Evolutionary conservation across 495 filamentous ascomycete species (phyloP), one percentile per base, ranked within the genome.

Genomic region (Amniculicola lignicola): DNA sequence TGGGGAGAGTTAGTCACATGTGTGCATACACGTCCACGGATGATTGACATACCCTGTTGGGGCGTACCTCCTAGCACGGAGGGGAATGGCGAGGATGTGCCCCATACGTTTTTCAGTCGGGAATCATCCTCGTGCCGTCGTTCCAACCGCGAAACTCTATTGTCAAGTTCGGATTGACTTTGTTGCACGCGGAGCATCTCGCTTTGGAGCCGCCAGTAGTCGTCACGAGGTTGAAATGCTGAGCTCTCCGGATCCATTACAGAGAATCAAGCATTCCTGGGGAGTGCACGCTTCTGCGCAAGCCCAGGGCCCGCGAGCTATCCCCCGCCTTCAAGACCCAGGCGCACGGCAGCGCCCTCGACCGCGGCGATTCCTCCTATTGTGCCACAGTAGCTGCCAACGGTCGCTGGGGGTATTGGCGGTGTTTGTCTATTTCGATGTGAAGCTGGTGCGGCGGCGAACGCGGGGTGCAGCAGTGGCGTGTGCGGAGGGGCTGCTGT

Each of bases 151-250:
- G 82, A 73, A 54, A 96, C 75, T 47, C 90, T 79, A 61, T 95
- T 89, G n/a, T 81, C 77, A 71, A 95, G 89, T 60, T 88, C 83
- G 61, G 79, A 78, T 68, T 95, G 89, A 42, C 86, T 76, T 54
- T 82, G 75, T 58, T 91, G 87, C 35, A 95, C 75, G 64, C 88
- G 85, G 71, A 84, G 89, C 74, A 96, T 77, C 62, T 95, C 89
- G 74, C 88, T 87, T 67, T 92, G 85, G 54, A 95, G 78, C 73
- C 85, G 84, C 80, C 88, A 92, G 52, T 92, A 76, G 70, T 95
- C 90, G 75, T 88, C 86, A 63, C 79, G 80, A 53, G 83, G 82
- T 41, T 79, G 79, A 68, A 83, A 79, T 24, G 75, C 71, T 61
- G 72, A 55, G 41, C 63, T 81, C 70, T 85, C 83, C 28, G 82